Conservation (phyloP, 2,329 filamentous ascomycete species). For the Cryphonectria naterciae region DNA sequence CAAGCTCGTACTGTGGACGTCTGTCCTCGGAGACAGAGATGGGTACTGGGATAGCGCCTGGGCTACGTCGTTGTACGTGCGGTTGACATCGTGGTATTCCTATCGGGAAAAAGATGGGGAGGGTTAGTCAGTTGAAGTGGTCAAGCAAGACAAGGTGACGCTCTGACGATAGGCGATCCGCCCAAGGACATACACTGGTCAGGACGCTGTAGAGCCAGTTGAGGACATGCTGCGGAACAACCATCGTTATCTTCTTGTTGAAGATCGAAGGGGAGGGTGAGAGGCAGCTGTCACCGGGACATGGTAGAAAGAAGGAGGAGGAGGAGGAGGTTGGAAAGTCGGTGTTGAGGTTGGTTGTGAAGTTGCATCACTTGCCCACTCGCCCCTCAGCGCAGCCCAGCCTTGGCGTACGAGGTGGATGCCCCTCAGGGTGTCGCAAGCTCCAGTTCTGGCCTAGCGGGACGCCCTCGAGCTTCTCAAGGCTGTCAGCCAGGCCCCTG, state of each 20-base stretch:
- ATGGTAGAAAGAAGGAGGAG: slow-evolving; percentile 28
- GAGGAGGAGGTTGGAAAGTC: slow-evolving; percentile 22
- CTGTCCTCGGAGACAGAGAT: slow-evolving; percentile 81
- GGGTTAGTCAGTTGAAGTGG: slow-evolving; percentile 18
- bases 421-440: background rate
- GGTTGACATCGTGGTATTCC: slow-evolving; percentile 93
- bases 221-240: slow-evolving; percentile 85
- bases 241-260: slow-evolving; percentile 50
- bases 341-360: background rate
- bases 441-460: slow-evolving; percentile 3
- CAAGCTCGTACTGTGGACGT: slow-evolving; percentile 81
- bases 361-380: background rate
- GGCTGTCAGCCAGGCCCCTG: background rate
- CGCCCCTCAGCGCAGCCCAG: background rate
- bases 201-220: slow-evolving; percentile 95
- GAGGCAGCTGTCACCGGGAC: slow-evolving; percentile 8
- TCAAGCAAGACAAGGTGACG: slow-evolving; percentile 13
- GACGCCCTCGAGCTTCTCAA: background rate
- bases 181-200: slow-evolving; percentile 62
- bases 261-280: slow-evolving; percentile 10
- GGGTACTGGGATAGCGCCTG: slow-evolving; percentile 79
- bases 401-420: background rate
- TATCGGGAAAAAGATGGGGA: slow-evolving; percentile 44
- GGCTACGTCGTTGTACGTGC: slow-evolving; percentile 89
- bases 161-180: background rate